Evolutionary conservation across 2,329 filamentous ascomycete species (phyloP), one percentile per base, ranked within the genome.

Genomic region (Paraphoma chrysanthemicola): DNA sequence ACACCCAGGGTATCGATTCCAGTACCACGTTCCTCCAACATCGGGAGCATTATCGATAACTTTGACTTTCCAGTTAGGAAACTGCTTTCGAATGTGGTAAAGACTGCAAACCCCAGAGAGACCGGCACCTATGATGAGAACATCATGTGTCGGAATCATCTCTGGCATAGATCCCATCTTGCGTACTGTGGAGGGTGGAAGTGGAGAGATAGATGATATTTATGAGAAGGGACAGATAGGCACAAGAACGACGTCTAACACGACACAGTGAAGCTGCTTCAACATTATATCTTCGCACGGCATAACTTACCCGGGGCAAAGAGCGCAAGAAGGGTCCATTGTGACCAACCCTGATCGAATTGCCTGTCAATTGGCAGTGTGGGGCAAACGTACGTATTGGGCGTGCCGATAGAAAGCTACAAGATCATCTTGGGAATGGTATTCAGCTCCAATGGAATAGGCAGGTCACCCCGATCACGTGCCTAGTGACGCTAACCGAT

Each of bases 1-100:
- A 23, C 78, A 78, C 7, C 79, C 57, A 2, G 58, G 56, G 28
- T 59, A 57, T 7, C 39, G 36, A 31, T 63, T 63, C 71, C 70
- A 74, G 49, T 68, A 67, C 69, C 71, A 74, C 23, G 67, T 67
- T 9, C 75, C 75, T 8, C 75, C 75, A n/a, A 75, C 64, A 31
- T 73, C 72, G 14, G 57, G 48, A 3, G 65, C 72, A 8, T 70
- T 69, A 50, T 73, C 64, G 39, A 70, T 62, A 23, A 73, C 63
- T 48, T 39, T 64, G 56, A 52, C 60, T 49, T 44, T 56, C 57
- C 28, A 64, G 55, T 46, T 63, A 38, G 36, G 68, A 64, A 48
- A 64, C 43, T 42, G 57, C 36, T 74, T 63, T 7, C 71, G 63
- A 45, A 74, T 56, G 46, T 72, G 57, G 59, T 76, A 65, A 30